Percentiles rank a stretch among this genome's conserved stretches.
Conservation (phyloP, 306 rosid species). For the Carpinus viminea region DNA sequence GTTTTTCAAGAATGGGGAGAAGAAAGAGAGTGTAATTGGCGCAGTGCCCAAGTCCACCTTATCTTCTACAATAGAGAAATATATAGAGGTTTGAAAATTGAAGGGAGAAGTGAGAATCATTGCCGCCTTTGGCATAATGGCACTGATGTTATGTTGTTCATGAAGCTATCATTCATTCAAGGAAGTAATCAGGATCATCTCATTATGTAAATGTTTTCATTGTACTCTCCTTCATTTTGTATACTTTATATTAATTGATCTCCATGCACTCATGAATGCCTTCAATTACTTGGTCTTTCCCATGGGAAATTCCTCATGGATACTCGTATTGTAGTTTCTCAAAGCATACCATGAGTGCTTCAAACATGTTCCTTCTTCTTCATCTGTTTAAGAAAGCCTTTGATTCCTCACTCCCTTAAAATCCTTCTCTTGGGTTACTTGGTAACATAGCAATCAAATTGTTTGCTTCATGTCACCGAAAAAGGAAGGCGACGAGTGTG, state of each 20-base stretch:
- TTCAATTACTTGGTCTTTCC: not conserved
- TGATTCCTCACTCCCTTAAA: not conserved
- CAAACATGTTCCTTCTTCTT: too few species aligned
- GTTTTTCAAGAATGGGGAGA: slow-evolving; percentile 86
- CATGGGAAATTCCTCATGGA: too few species aligned
- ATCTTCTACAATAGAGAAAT: slow-evolving; percentile 66
- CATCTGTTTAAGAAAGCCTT: too few species aligned
- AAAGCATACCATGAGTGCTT: too few species aligned
- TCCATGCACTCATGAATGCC: not conserved
- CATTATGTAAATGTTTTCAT: not conserved
- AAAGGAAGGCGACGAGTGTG: too few species aligned
- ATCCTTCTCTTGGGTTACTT: not conserved
- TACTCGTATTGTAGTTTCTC: too few species aligned
- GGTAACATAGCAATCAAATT: not conserved
- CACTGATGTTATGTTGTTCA: not conserved
- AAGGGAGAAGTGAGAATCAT: not conserved
- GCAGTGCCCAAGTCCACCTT: slow-evolving; percentile 90
- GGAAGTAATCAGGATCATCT: not conserved
- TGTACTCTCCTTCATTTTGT: slow-evolving; percentile 4
- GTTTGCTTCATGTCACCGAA: too few species aligned
- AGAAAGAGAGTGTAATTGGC: slow-evolving; percentile 80
- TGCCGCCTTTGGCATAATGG: not conserved
- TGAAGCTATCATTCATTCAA: not conserved
- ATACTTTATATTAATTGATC: not conserved
- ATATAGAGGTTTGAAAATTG: slow-evolving; percentile 42